phyloP scores from a whole-genome alignment of 768 basidiomycete genomes.

The Phaeolepiota aurea region DNA sequence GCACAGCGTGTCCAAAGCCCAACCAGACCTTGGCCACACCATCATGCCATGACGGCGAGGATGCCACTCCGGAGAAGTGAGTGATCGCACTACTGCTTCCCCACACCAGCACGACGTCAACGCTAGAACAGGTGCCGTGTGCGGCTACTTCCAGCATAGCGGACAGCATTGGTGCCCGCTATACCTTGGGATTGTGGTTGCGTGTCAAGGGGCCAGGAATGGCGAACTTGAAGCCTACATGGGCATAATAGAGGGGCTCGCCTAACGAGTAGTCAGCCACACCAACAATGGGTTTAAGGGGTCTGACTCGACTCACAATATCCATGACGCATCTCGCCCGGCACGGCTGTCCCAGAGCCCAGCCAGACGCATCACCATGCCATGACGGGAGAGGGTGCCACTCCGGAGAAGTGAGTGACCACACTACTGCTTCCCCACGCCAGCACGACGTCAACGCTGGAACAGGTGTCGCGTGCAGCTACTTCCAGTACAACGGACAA shows the following conservation, averaged over 20 bases:
- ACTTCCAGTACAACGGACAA: neutral
- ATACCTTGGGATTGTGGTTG: neutral
- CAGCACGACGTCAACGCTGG: neutral
- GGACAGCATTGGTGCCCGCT: neutral
- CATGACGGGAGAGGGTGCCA: too few species aligned
- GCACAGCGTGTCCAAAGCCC: neutral
- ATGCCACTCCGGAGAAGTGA: neutral
- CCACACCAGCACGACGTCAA: neutral
- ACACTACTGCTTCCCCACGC: neutral
- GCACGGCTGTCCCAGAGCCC: neutral
- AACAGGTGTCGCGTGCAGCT: neutral
- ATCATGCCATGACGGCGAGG: too few species aligned
- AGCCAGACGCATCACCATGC: too few species aligned
- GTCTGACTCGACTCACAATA: too few species aligned
- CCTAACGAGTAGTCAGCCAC: too few species aligned
- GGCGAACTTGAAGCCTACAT: neutral
- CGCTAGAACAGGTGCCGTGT: neutral
- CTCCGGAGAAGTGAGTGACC: neutral
- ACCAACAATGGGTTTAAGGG: too few species aligned
- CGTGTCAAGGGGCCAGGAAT: neutral
- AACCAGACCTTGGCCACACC: neutral
- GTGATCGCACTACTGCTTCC: neutral
- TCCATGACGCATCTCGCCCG: neutral
- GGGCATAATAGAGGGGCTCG: too few species aligned
- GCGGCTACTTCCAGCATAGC: neutral